These are phyloP conservation scores for Deinandra increscens DNA, from an alignment of 129 eudicot species.

Conservation along the genomic window DNA sequence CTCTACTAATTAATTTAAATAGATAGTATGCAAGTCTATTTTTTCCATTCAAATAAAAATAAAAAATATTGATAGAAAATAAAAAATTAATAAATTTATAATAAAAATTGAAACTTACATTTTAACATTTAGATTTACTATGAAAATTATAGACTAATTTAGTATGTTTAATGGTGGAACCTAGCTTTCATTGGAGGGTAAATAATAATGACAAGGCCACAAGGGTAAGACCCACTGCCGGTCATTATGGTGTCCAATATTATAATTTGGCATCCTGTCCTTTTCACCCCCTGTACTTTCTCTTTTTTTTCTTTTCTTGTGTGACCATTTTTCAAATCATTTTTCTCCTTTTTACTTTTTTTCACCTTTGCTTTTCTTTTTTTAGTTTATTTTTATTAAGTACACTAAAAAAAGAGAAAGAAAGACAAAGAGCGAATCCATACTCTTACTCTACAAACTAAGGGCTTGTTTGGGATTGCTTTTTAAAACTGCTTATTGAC, in stretches of 20 bases:
- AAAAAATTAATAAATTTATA: background rate
- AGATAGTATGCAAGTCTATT: too few species aligned
- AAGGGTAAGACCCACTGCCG: conserved; percentile 29
- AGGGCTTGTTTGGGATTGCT: too few species aligned
- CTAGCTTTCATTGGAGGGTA: conserved; percentile 35
- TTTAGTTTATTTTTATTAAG: background rate
- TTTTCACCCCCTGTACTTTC: conserved; percentile 29
- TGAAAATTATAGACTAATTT: background rate
- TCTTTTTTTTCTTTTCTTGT: conserved; percentile 9
- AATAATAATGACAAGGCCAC: conserved; percentile 22
- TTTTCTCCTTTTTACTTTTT: conserved; percentile 22
- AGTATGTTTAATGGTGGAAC: conserved; percentile 29
- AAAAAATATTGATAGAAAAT: background rate
- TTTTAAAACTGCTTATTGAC: too few species aligned
- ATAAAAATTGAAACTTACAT: background rate
- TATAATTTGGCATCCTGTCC: conserved; percentile 35
- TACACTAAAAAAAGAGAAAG: background rate
- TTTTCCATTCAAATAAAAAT: too few species aligned
- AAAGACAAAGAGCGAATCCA: background rate
- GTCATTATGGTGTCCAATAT: conserved; percentile 30
- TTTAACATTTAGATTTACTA: background rate
- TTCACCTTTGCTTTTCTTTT: conserved; percentile 20
- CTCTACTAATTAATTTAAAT: too few species aligned
- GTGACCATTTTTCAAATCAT: conserved; percentile 22
- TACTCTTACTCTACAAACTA: too few species aligned